A percentile compares a stretch with the other conserved stretches of the same genome.
These are phyloP conservation scores for Adansonia madagascariensis DNA, from an alignment of 441 rosid species.

Conservation along the genomic window DNA sequence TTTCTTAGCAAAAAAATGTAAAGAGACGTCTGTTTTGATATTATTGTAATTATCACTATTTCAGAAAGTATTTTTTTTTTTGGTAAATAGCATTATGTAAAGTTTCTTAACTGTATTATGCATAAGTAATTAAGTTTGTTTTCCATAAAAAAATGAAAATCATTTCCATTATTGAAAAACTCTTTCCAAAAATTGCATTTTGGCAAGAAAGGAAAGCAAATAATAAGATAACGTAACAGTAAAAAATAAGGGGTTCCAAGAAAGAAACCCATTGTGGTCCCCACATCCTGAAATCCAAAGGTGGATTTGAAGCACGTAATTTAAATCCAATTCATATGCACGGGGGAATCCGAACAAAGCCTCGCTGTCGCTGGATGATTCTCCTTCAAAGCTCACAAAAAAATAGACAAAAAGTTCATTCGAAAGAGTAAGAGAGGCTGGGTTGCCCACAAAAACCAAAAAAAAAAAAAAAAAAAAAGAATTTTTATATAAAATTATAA, in stretches of 20 bases:
- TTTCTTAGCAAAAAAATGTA: no score
- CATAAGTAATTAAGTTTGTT: not conserved
- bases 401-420: not conserved
- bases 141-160: no score
- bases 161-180: no score
- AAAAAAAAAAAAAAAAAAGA: no score
- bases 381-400: slow-evolving; percentile 34
- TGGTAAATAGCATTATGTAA: no score
- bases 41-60: no score
- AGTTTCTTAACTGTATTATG: no score
- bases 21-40: no score
- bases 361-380: slow-evolving; percentile 31
- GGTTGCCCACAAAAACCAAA: no score
- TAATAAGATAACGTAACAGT: not conserved
- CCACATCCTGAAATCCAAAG: slow-evolving; percentile 27
- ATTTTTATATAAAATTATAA: not conserved
- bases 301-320: slow-evolving; percentile 42
- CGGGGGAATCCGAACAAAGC: slow-evolving; percentile 45
- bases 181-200: not conserved
- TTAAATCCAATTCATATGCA: slow-evolving; percentile 42
- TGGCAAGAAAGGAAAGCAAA: not conserved
- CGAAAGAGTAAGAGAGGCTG: not conserved
- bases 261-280: slow-evolving; percentile 21
- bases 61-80: no score
- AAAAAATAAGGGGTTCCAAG: slow-evolving; percentile 20